Percentiles rank a stretch among this genome's conserved stretches.
Evolutionary conservation across 257 asterid genomes (phyloP).

Genomic region (Nicotiana paniculata): DNA sequence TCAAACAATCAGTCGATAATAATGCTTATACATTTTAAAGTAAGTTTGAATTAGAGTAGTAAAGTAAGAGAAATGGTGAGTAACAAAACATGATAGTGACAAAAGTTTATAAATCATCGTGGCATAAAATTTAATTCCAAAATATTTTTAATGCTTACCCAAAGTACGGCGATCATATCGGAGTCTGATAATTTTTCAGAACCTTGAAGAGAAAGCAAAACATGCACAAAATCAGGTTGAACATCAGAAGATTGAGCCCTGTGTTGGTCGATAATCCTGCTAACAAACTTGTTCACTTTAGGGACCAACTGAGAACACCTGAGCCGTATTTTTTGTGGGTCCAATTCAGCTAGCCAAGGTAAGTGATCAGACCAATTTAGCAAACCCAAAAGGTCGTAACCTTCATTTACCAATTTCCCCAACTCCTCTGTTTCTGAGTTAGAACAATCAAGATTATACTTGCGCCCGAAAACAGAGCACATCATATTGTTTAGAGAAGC

Average conservation of each 20-base stretch:
- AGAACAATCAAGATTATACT: constrained; percentile 25
- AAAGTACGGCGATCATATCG: constrained; percentile 80
- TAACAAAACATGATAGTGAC: not conserved
- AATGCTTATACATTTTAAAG: not conserved
- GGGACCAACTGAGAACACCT: constrained; percentile 68
- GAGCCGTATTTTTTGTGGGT: constrained; percentile 49
- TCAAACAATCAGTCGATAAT: not conserved
- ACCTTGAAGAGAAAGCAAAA: constrained; percentile 52
- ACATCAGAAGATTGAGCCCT: constrained; percentile 9
- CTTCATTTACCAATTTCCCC: constrained; percentile 53
- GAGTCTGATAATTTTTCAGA: constrained; percentile 50
- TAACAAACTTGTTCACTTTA: constrained; percentile 52
- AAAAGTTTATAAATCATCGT: not conserved
- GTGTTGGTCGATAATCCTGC: constrained; percentile 46
- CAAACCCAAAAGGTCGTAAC: constrained; percentile 54
- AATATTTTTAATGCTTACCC: constrained; percentile 44
- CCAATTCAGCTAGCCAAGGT: constrained; percentile 52
- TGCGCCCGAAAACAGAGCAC: constrained; percentile 62
- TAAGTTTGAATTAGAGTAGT: not conserved
- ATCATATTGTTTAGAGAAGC: constrained; percentile 81
- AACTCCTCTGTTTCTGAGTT: constrained; percentile 37
- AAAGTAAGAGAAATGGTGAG: not conserved
- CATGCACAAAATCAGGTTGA: constrained; percentile 49
- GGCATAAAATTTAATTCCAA: constrained; percentile 3
- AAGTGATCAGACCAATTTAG: constrained; percentile 79